phyloP scores from a whole-genome alignment of 1,284 basidiomycete genomes.

The Leccinum griseonigrum region DNA sequence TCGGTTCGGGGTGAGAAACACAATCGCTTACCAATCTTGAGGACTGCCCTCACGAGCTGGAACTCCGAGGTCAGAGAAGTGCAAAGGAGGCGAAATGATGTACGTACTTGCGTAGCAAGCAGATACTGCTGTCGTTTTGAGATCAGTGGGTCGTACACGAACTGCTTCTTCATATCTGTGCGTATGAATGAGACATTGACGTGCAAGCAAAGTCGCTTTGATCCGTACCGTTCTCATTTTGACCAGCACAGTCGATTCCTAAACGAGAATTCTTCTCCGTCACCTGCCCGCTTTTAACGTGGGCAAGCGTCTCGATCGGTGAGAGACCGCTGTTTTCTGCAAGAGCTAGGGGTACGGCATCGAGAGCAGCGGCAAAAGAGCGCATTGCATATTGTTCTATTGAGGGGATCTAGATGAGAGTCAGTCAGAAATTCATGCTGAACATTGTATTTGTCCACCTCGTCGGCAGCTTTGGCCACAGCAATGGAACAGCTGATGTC shows the following conservation, averaged over 20 bases:
- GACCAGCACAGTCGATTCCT: conserved; percentile 92
- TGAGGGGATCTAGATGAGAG: conserved; percentile 69
- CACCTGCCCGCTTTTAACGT: conserved; percentile 93
- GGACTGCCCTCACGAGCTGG: conserved; percentile 34
- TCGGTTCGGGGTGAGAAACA: not conserved
- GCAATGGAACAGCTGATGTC: conserved; percentile 96
- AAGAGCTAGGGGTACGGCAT: conserved; percentile 90
- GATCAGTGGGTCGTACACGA: conserved; percentile 96
- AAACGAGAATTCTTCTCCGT: conserved; percentile 83
- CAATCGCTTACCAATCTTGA: conserved; percentile 30
- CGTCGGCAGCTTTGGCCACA: conserved; percentile 91
- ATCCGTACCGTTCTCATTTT: conserved; percentile 82
- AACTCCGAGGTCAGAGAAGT: conserved; percentile 1
- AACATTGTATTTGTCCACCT: conserved; percentile 48
- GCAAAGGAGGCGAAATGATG: not conserved
- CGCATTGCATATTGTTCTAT: conserved; percentile 99
- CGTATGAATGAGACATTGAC: not conserved
- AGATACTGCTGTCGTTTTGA: conserved; percentile 97
- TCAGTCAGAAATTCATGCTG: not conserved
- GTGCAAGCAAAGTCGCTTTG: not conserved
- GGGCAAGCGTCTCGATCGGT: conserved; percentile 94
- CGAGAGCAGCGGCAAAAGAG: conserved; percentile 92
- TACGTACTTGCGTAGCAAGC: conserved; percentile 88
- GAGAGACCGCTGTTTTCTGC: conserved; percentile 97
- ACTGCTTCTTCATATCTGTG: conserved; percentile 95